Base-by-base conservation (phyloP, 495 filamentous ascomycete species). In the Thermothielavioides terrestris region DNA sequence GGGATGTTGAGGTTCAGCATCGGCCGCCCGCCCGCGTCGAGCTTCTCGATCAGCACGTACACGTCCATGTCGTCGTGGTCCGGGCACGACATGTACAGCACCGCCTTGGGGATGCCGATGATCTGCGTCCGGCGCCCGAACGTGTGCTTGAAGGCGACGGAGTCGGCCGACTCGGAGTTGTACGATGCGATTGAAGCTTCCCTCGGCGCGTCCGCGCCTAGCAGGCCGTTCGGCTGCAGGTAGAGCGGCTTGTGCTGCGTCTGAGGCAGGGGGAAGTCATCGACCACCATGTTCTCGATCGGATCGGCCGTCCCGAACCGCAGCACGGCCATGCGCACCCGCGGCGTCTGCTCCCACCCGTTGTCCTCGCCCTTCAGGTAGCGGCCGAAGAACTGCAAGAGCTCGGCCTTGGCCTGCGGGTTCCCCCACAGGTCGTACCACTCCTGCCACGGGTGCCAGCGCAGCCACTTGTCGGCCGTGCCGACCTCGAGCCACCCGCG, bases 301-400 rank as follows among this genome's bases (percentile, higher is more conserved):
- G 38, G 38, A 11, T 41, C 38, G 22, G 8, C 15, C 0, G 21
- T 26, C 8, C 38, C 38, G 38, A 41, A 41, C 14, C 18, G 25
- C 38, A 41, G 26, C 6, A 41, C 38, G 2, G 38, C 38, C 38
- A 41, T 41, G 38, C 38, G 38, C 12, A 41, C 38, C 23, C 26
- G 25, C 1, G 38, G 38, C 22, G 38, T 41, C 38, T 41, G 12
- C 22, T 41, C 38, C 38, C 38, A 41, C 8, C 38, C 38, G 8
- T 41, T 41, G 38, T 41, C 38, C 38, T 41, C 38, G 38, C 38
- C 38, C 26, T 41, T 41, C 38, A 41, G 14, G 38, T 41, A 41
- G 21, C 38, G 38, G 22, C 22, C 38, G 22, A 41, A 41, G 38
- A 41, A 41, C 38, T 41, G 38, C 2, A 41, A 41, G 22, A 41